phyloP scores from a whole-genome alignment of 805 yeast species.

The Candida sphagnicola region DNA sequence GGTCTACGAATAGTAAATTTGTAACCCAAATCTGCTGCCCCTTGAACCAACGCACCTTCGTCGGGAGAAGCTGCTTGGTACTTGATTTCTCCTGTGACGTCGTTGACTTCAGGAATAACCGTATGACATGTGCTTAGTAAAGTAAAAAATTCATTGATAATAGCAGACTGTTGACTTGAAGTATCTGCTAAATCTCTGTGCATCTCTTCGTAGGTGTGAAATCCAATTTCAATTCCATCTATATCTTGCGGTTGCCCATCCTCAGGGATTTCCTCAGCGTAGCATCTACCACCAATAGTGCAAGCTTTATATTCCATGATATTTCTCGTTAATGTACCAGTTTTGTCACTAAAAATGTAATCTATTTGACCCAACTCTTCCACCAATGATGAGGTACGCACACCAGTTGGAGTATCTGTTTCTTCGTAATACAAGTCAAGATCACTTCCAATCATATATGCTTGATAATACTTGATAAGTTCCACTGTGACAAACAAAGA shows the following conservation, averaged over 20 bases:
- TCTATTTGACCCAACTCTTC: constrained; percentile 98
- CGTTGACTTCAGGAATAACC: constrained; percentile 85
- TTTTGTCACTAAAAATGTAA: constrained; percentile 93
- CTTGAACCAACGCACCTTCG: constrained; percentile 97
- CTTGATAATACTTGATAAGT: constrained; percentile 92
- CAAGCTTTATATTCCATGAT: constrained; percentile 96
- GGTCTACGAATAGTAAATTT: constrained; percentile 85
- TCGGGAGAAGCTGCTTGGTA: constrained; percentile 99
- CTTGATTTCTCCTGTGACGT: constrained; percentile 58
- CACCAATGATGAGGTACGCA: constrained; percentile 90
- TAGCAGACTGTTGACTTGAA: constrained; percentile 41
- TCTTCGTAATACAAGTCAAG: constrained; percentile 86
- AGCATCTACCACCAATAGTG: constrained; percentile 88
- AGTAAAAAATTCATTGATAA: constrained; percentile 73
- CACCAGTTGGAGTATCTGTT: constrained; percentile 91
- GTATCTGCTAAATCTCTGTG: constrained; percentile 42
- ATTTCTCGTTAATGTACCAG: constrained; percentile 94
- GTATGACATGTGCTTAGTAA: constrained; percentile 93
- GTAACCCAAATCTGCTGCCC: constrained; percentile 88
- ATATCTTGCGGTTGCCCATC: constrained; percentile 66
- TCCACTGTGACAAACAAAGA: constrained; percentile 95
- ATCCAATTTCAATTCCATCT: constrained; percentile 83
- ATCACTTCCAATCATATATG: constrained; percentile 89
- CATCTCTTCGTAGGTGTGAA: constrained; percentile 64
- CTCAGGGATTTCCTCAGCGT: constrained; percentile 86